Conservation (phyloP, 2,329 filamentous ascomycete genomes). For the Penicillium sp. region DNA sequence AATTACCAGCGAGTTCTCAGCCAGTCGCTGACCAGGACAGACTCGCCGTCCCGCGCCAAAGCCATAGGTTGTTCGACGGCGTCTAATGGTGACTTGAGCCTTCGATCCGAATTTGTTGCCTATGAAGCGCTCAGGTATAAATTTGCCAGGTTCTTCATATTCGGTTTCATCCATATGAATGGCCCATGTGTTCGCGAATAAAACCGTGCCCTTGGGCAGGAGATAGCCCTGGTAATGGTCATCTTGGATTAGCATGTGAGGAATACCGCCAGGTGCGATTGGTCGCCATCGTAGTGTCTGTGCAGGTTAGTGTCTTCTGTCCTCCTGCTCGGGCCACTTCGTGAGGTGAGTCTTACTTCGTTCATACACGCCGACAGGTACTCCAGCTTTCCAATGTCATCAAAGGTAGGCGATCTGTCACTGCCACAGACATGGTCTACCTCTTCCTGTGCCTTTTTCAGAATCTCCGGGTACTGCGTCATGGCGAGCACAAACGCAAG, state of each 20-base stretch:
- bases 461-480: background rate
- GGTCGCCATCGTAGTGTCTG: slow-evolving; percentile 20
- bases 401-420: background rate
- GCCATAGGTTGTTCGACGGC: background rate
- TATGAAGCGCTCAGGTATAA: slow-evolving; percentile 20
- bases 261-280: slow-evolving; percentile 19
- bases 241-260: slow-evolving; percentile 22
- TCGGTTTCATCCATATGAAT: slow-evolving; percentile 19
- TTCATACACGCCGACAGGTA: background rate
- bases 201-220: slow-evolving; percentile 22
- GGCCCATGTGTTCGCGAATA: slow-evolving; percentile 19
- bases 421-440: background rate
- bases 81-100: background rate
- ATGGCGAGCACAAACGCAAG: slow-evolving; percentile 19
- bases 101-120: background rate
- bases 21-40: background rate
- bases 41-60: slow-evolving; percentile 1
- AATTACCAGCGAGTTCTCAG: slow-evolving; percentile 1
- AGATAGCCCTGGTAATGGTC: slow-evolving; percentile 20
- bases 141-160: slow-evolving; percentile 13
- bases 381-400: background rate
- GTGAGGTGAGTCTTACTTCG: background rate
- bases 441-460: slow-evolving; percentile 7
- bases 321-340: rapidly evolving
- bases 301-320: background rate